These are phyloP conservation scores for Monascus purpureus DNA, from an alignment of 495 filamentous ascomycete genomes.

Conservation along the genomic window DNA sequence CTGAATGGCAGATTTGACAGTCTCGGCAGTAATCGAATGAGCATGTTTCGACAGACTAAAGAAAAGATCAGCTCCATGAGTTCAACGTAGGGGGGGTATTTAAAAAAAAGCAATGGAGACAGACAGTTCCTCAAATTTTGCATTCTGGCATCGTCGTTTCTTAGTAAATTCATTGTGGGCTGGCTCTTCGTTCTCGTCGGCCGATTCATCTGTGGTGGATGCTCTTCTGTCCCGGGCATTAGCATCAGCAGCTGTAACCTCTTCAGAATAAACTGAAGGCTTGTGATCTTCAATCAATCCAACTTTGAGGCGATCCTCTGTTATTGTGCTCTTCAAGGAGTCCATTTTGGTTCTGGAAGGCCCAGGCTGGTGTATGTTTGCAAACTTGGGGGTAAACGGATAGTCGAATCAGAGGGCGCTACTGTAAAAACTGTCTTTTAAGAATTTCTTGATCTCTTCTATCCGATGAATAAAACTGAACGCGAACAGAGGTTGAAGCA, in stretches of 20 bases:
- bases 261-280: not conserved
- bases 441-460: too few relatives aligned
- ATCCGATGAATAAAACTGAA: too few relatives aligned
- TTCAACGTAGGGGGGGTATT: not conserved
- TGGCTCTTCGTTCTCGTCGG: conserved; percentile 17
- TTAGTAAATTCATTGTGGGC: conserved; percentile 26
- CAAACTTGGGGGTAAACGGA: too few relatives aligned
- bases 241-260: conserved; percentile 1
- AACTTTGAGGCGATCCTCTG: not conserved
- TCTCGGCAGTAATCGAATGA: conserved; percentile 15
- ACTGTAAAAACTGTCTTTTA: too few relatives aligned
- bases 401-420: too few relatives aligned
- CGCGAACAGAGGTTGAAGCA: too few relatives aligned
- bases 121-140: conserved; percentile 39
- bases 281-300: too few relatives aligned
- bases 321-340: not conserved
- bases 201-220: conserved; percentile 14
- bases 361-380: too few relatives aligned
- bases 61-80: conserved; percentile 1
- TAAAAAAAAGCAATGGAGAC: conserved; percentile 8
- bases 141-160: conserved; percentile 34
- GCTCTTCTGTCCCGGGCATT: conserved; percentile 2
- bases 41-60: conserved; percentile 29
- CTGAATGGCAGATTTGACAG: conserved; percentile 10
- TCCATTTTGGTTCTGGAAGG: too few relatives aligned